Conservation (phyloP, 2,329 filamentous ascomycete species). For the Alternaria sp. region DNA sequence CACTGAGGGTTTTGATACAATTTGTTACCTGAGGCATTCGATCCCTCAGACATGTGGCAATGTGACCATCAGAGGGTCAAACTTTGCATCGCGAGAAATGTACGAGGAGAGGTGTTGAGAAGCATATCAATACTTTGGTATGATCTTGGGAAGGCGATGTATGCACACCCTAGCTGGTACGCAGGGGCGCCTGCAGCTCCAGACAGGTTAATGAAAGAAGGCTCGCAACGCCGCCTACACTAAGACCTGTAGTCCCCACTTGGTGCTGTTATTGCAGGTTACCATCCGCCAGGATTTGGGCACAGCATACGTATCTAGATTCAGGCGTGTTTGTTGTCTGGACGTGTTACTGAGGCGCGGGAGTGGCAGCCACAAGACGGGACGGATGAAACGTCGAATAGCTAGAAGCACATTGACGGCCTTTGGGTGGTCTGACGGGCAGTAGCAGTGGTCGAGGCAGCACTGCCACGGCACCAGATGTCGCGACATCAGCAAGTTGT, state of each 20-base stretch:
- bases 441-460: constrained; percentile 14
- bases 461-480: constrained; percentile 43
- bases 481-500: constrained; percentile 35
- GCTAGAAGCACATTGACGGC: background rate
- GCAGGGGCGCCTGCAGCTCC: constrained; percentile 6
- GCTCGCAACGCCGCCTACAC: constrained; percentile 14
- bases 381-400: background rate
- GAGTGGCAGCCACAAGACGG: background rate
- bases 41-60: background rate
- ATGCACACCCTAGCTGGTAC: background rate
- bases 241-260: constrained; percentile 14
- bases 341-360: background rate
- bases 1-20: background rate
- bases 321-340: background rate
- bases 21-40: background rate
- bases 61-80: background rate
- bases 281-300: constrained; percentile 5
- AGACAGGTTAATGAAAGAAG: constrained; percentile 9
- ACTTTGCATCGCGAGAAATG: background rate
- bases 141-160: background rate
- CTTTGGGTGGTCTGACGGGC: constrained; percentile 8
- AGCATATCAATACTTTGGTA: background rate
- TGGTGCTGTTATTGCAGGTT: constrained; percentile 10
- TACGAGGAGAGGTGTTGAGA: background rate
- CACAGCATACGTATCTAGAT: constrained; percentile 1